Evolutionary conservation across 2,329 filamentous ascomycete species (phyloP), one percentile per base, ranked within the genome.

Genomic region (Diaporthe nobilis): DNA sequence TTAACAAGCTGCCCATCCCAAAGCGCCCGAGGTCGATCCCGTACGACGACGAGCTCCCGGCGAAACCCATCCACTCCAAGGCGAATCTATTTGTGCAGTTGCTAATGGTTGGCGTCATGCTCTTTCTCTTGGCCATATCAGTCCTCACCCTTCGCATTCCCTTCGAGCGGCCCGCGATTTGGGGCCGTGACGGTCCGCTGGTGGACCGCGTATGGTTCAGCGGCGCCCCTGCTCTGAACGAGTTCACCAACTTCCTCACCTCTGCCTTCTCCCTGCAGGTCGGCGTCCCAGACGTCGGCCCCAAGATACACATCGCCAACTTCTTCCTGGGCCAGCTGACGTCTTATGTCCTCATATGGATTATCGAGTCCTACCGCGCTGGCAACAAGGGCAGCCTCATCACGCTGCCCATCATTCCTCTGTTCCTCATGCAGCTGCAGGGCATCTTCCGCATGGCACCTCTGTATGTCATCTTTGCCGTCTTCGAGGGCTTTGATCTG

Each of bases 301-400:
- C 61, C 3, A 65, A n/a, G 42, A 65, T 65, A 47, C 61, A 65
- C 61, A 49, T 10, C 8, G 25, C 61, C 9, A 65, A 49, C 42
- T 65, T 65, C 61, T 49, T 65, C 44, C 44, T 67, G 44, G 44
- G 61, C 28, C 61, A 67, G 44, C 20, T 67, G 28, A 67, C 61
- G 1, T 67, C 61, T 13, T 67, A 37, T 25, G 10, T 71, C 17
- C 25, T 71, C 22, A 58, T 71, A 42, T 71, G 68, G 68, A 47
- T 60, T 25, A 17, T 60, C 39, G 68, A 71, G 34, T 58, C 53
- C 39, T 47, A 60, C 53, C 68, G 68, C 8, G 39, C 44, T 9
- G 68, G 53, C 39, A 60, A 72, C 53, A 34, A 60, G 53, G 39
- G 53, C 6, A 60, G 42, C 22, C 55, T 60, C 39, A 60, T 72